These are phyloP conservation scores for Tricholomella constricta DNA, from an alignment of 768 basidiomycete species.

Conservation along the genomic window DNA sequence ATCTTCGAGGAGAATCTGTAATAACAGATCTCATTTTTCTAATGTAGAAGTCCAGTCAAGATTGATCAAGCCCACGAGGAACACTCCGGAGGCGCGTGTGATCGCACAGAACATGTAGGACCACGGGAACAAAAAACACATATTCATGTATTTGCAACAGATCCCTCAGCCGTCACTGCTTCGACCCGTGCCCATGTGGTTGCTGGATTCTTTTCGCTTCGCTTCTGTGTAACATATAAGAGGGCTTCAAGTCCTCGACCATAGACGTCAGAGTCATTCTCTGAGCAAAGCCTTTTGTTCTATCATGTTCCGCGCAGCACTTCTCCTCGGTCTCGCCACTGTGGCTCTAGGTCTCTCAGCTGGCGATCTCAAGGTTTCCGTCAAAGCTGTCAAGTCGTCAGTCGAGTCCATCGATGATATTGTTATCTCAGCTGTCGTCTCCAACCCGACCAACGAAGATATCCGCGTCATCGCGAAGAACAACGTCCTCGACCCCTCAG, in stretches of 20 bases:
- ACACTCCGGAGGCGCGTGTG: too few species aligned
- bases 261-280: background rate
- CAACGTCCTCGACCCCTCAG: constrained; percentile 3
- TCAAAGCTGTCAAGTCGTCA: background rate
- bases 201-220: background rate
- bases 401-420: constrained; percentile 5
- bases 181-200: background rate
- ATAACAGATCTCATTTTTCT: too few species aligned
- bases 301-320: constrained; percentile 2
- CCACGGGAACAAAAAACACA: too few species aligned
- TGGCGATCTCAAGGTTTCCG: constrained; percentile 3
- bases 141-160: too few species aligned
- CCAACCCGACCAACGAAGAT: constrained; percentile 4
- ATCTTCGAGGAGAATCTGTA: too few species aligned
- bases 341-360: constrained; percentile 1
- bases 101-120: too few species aligned
- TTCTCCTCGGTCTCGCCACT: constrained; percentile 1
- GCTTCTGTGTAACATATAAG: background rate
- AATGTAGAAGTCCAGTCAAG: too few species aligned
- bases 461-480: constrained; percentile 7
- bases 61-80: too few species aligned
- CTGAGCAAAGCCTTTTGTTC: too few species aligned
- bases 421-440: constrained; percentile 5
- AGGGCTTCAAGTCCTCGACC: too few species aligned
- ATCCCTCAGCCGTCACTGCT: too few species aligned